A percentile compares a stretch with the other conserved stretches of the same genome.
These are phyloP conservation scores for Vanderwaltozyma verrucispora DNA, from an alignment of 805 yeast species.

Conservation along the genomic window DNA sequence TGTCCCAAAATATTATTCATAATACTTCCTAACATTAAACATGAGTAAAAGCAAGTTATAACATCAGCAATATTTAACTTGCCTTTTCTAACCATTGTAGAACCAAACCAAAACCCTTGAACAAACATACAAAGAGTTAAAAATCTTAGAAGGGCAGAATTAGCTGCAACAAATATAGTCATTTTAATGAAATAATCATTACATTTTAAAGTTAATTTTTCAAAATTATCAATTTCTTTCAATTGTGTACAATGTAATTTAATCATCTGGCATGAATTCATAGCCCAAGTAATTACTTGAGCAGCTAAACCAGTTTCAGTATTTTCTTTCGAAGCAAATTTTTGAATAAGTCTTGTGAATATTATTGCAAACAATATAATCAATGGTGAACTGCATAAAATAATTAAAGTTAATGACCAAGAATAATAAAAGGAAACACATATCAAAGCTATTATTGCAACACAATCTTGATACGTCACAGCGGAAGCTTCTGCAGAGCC, in stretches of 20 bases:
- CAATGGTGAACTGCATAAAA: constrained; percentile 66
- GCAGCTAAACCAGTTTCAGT: constrained; percentile 43
- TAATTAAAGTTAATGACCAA: constrained; percentile 76
- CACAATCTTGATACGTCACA: constrained; percentile 40
- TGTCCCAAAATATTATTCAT: constrained; percentile 47
- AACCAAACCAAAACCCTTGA: constrained; percentile 90
- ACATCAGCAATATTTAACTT: constrained; percentile 51
- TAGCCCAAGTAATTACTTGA: constrained; percentile 57
- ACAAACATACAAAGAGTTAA: constrained; percentile 68
- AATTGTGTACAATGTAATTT: constrained; percentile 49
- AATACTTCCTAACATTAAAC: constrained; percentile 59
- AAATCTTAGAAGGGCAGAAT: constrained; percentile 45
- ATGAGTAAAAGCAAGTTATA: constrained; percentile 74
- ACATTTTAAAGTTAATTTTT: constrained; percentile 20
- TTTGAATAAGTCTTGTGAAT: constrained; percentile 43
- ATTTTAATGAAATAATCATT: constrained; percentile 34
- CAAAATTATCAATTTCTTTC: constrained; percentile 39
- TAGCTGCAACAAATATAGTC: constrained; percentile 40
- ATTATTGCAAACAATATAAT: constrained; percentile 39
- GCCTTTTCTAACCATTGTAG: constrained; percentile 45
- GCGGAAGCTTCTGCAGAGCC: constrained; percentile 63
- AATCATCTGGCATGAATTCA: constrained; percentile 49
- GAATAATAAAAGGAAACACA: constrained; percentile 64
- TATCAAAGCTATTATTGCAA: constrained; percentile 44
- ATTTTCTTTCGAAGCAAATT: constrained; percentile 48